Conservation (phyloP, 495 filamentous ascomycete species). For the Penicillium flavigenum region DNA sequence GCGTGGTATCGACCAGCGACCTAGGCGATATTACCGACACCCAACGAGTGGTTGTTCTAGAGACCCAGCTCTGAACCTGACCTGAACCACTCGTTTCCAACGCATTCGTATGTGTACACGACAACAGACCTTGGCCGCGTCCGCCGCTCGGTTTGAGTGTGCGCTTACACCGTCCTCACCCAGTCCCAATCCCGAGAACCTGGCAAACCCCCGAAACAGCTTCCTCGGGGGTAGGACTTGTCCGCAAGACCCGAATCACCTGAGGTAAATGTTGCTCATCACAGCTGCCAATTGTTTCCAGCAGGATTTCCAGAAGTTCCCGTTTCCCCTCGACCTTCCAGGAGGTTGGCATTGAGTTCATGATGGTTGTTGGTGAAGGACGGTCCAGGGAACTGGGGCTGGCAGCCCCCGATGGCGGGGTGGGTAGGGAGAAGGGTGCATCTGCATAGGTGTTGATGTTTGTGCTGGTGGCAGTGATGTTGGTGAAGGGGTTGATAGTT, state of each 20-base stretch:
- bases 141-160: neutral
- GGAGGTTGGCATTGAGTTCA: constrained; percentile 17
- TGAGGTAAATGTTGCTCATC: constrained; percentile 31
- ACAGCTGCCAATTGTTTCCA: constrained; percentile 35
- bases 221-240: constrained; percentile 35
- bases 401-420: constrained; percentile 3
- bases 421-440: neutral
- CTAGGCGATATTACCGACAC: neutral
- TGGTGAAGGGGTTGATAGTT: constrained; percentile 10
- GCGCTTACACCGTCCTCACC: neutral
- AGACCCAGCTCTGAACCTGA: constrained; percentile 3
- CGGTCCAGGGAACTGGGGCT: constrained; percentile 1
- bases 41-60: neutral
- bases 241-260: constrained; percentile 33
- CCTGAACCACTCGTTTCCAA: neutral
- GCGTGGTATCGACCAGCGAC: constrained; percentile 3
- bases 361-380: constrained; percentile 7
- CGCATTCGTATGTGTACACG: neutral
- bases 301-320: constrained; percentile 29
- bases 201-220: constrained; percentile 35
- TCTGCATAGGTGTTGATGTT: neutral
- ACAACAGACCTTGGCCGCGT: neutral
- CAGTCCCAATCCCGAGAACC: constrained; percentile 26
- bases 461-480: neutral
- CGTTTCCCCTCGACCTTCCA: constrained; percentile 32